Evolutionary conservation across 169 alveolate genomes (phyloP).

Genomic region (Besnoitia besnoiti): DNA sequence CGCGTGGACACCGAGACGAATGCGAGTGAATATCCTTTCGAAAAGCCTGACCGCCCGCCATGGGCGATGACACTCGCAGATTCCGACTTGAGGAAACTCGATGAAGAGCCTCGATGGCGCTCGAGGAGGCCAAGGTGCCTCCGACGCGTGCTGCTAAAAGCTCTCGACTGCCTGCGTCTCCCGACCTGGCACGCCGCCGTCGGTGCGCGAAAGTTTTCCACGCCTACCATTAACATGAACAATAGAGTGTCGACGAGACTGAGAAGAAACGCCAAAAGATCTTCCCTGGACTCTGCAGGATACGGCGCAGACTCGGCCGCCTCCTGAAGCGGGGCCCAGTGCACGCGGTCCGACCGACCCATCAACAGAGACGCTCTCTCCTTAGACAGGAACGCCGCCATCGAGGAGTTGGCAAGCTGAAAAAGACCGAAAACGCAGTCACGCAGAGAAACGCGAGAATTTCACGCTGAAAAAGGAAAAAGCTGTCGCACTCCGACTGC

Average conservation of each 20-base stretch:
- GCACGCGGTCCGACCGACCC: conserved; percentile 12
- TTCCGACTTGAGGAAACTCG: too few species aligned
- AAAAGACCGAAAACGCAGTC: neutral
- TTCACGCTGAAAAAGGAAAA: neutral
- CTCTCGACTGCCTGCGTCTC: too few species aligned
- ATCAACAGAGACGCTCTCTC: conserved; percentile 35
- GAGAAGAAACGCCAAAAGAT: neutral
- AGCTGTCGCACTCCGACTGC: neutral
- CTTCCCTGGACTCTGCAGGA: neutral
- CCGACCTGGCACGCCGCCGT: too few species aligned
- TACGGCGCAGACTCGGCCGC: neutral
- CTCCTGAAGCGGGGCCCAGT: neutral
- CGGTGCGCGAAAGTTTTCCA: too few species aligned
- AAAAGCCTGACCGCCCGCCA: too few species aligned
- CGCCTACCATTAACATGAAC: neutral
- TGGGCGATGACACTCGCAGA: too few species aligned
- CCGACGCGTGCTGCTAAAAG: too few species aligned
- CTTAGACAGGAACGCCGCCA: conserved; percentile 44
- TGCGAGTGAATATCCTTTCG: too few species aligned
- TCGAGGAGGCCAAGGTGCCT: neutral
- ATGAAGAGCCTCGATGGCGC: too few species aligned
- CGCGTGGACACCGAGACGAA: too few species aligned
- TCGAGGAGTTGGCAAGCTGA: conserved; percentile 44
- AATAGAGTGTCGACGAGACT: conserved; percentile 14
- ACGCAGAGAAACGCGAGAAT: neutral